Conservation (phyloP, 2,329 filamentous ascomycete species). For the Stenocarpella maydis region DNA sequence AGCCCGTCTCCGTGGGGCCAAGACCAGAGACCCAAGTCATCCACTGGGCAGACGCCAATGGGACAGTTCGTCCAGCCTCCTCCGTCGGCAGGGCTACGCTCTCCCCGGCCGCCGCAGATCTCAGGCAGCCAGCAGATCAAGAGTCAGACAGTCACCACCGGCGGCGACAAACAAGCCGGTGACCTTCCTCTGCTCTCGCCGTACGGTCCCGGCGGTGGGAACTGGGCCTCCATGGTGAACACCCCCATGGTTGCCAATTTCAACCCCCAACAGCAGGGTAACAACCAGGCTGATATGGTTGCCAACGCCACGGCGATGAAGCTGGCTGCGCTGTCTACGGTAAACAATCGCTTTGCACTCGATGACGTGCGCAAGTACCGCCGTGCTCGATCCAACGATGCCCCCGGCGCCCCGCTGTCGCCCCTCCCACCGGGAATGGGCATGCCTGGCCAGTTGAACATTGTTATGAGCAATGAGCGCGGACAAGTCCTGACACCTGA, state of each 20-base stretch:
- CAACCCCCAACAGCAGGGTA: slow-evolving; percentile 67
- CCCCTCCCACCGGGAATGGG: slow-evolving; percentile 69
- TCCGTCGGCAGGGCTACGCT: slow-evolving; percentile 77
- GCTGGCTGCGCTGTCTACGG: slow-evolving; percentile 92
- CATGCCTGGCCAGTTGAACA: slow-evolving; percentile 65
- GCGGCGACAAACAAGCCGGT: slow-evolving; percentile 70
- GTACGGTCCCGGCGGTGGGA: slow-evolving; percentile 80
- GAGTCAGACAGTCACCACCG: slow-evolving; percentile 80
- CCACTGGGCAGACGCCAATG: slow-evolving; percentile 84
- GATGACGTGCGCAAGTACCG: slow-evolving; percentile 98
- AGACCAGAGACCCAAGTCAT: slow-evolving; percentile 76
- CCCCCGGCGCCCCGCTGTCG: slow-evolving; percentile 68
- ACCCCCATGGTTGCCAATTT: slow-evolving; percentile 95
- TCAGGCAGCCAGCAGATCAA: slow-evolving; percentile 77
- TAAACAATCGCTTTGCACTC: slow-evolving; percentile 96
- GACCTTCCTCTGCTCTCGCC: slow-evolving; percentile 89
- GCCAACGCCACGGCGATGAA: slow-evolving; percentile 99
- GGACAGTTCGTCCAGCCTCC: slow-evolving; percentile 92
- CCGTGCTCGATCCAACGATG: slow-evolving; percentile 87
- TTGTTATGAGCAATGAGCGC: slow-evolving; percentile 94
- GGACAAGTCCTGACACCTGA: slow-evolving; percentile 88
- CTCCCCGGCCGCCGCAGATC: slow-evolving; percentile 77
- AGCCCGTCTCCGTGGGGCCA: slow-evolving; percentile 82
- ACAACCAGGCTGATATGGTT: slow-evolving; percentile 92
- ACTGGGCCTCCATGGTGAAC: slow-evolving; percentile 99